phyloP scores from a whole-genome alignment of 805 yeast genomes.

The Scheffersomyces coipomensis region DNA sequence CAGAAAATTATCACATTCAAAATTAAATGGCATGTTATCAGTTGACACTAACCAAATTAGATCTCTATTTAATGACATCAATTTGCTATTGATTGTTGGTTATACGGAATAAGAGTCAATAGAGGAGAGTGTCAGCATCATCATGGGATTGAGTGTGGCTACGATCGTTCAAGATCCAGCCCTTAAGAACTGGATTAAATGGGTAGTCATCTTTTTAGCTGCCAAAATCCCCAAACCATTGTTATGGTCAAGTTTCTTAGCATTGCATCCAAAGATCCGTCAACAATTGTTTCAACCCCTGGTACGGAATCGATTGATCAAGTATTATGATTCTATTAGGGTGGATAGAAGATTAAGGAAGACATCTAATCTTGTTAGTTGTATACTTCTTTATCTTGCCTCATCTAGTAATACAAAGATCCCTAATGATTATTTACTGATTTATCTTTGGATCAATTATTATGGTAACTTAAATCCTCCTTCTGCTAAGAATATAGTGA shows the following conservation, averaged over 20 bases:
- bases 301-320: background rate
- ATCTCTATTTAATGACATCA: too few relatives aligned
- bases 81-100: too few relatives aligned
- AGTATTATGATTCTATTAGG: background rate
- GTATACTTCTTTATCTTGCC: slow-evolving; percentile 25
- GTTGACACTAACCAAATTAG: too few relatives aligned
- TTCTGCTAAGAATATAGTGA: slow-evolving; percentile 23
- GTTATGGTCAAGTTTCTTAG: slow-evolving; percentile 28
- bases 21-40: too few relatives aligned
- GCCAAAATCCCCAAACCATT: slow-evolving; percentile 21
- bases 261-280: slow-evolving; percentile 30
- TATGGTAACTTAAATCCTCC: slow-evolving; percentile 33
- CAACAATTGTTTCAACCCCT: slow-evolving; percentile 4
- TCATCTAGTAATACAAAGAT: slow-evolving; percentile 19
- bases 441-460: slow-evolving; percentile 32
- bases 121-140: too few relatives aligned
- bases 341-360: slow-evolving; percentile 1
- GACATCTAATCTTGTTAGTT: slow-evolving; percentile 22
- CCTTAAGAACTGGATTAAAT: slow-evolving; percentile 14
- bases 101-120: too few relatives aligned
- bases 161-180: slow-evolving; percentile 1
- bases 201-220: slow-evolving; percentile 22
- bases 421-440: slow-evolving; percentile 37
- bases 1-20: too few relatives aligned
- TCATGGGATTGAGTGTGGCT: too few relatives aligned